Evolutionary conservation across 805 yeast genomes (phyloP), one percentile per base, ranked within the genome.

Genomic region (Yarrowia porcina): DNA sequence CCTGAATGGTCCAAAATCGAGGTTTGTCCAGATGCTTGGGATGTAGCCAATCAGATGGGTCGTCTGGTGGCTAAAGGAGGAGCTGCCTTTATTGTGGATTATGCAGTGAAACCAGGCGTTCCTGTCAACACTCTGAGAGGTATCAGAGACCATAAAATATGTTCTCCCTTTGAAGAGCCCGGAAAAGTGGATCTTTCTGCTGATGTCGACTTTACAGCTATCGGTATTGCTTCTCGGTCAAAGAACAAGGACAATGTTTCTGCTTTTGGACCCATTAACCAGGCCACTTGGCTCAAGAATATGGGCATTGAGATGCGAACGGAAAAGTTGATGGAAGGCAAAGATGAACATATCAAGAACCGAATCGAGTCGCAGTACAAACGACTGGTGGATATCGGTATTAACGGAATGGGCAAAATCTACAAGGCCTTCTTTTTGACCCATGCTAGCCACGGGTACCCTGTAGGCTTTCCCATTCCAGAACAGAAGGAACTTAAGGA

Each of bases 161-260:
- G 87, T 0, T 82, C 86, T 21, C 96, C 96, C 1, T 86, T 88
- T 64, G 77, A 72, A n/a, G 78, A 79, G 13, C 94, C 94, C 0
- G 96, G 96, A 1, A 81, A 83, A 35, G 92, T 88, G 3, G 96
- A 90, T 74, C 76, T 90, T 30, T 88, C 96, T 0, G 86, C 87
- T 0, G 96, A 90, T 70, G 96, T 90, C 12, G 96, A 90, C 72
- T 90, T 90, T 71, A 80, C 78, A 28, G 86, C 87, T 23, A 72
- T 90, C 60, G 74, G 74, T 13, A 66, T 71, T 3, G 75, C 81
- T 41, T 72, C 78, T 18, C 36, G 49, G 9, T 27, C 49, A 4
- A 63, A 59, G 59, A 47, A 67, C 32, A 66, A 73, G 18, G 56
- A 67, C 23, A 56, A 64, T 0, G 70, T 77, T 59, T 65, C 70